Conservation (phyloP, 345 rosid species). For the Anastatica hierochuntica region DNA sequence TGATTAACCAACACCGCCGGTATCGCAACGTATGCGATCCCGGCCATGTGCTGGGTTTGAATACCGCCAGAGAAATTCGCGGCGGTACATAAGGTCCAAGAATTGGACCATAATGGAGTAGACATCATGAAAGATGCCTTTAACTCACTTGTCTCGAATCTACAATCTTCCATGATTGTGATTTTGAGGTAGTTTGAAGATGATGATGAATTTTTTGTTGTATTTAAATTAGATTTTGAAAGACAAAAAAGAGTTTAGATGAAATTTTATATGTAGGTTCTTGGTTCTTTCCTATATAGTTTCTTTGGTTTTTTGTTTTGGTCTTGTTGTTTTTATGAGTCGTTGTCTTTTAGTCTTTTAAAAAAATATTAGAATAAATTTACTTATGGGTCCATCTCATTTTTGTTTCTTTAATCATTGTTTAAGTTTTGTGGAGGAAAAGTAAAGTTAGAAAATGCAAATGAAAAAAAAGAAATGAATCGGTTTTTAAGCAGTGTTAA, state of each 20-base stretch:
- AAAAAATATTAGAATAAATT: too few relatives aligned
- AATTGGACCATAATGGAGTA: constrained; percentile 37
- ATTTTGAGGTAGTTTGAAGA: neutral
- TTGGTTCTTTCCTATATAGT: too few relatives aligned
- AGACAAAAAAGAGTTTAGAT: neutral
- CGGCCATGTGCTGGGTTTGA: constrained; percentile 23
- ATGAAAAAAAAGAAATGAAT: too few relatives aligned
- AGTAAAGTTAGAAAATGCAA: neutral
- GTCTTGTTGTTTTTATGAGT: too few relatives aligned
- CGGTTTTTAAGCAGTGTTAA: too few relatives aligned
- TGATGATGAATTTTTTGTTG: neutral
- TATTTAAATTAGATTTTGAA: neutral
- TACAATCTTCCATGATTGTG: constrained; percentile 18
- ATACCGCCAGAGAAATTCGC: constrained; percentile 10
- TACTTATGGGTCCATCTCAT: neutral
- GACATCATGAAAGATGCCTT: constrained; percentile 51
- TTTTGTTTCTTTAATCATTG: neutral
- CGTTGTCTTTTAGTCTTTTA: neutral
- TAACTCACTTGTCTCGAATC: constrained; percentile 78
- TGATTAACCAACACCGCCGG: constrained; percentile 18
- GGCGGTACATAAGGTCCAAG: constrained; percentile 49
- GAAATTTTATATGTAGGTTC: too few relatives aligned
- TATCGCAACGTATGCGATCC: constrained; percentile 43
- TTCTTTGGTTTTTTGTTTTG: too few relatives aligned
- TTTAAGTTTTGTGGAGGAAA: neutral